A percentile compares a stretch with the other conserved stretches of the same genome.
These are phyloP conservation scores for Pichia kudriavzevii DNA, from an alignment of 1,139 yeast genomes.

Conservation along the genomic window DNA sequence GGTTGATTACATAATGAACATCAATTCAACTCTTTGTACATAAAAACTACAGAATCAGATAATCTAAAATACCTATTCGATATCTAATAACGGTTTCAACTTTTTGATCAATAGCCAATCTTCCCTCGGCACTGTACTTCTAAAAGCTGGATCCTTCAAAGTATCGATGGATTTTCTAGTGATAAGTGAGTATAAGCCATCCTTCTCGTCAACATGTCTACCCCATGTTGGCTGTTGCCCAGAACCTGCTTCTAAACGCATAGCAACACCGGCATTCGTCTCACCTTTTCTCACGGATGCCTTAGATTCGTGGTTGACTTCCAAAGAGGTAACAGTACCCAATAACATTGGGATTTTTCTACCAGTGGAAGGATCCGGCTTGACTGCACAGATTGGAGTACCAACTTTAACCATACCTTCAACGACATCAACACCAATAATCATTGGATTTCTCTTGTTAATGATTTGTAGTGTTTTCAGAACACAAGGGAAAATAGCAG, in stretches of 20 bases:
- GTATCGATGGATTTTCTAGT: conserved; percentile 89
- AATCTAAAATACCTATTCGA: conserved; percentile 24
- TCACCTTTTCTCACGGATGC: conserved; percentile 86
- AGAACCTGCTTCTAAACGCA: conserved; percentile 90
- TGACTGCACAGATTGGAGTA: conserved; percentile 93
- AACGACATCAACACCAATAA: conserved; percentile 93
- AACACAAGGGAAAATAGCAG: conserved; percentile 93
- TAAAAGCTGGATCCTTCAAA: conserved; percentile 96
- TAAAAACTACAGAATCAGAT: neutral
- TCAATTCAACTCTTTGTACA: too few species aligned
- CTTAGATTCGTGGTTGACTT: conserved; percentile 85
- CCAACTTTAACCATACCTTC: conserved; percentile 90
- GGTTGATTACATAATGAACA: neutral
- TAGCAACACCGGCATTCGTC: conserved; percentile 96
- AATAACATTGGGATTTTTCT: conserved; percentile 64
- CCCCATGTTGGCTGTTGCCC: conserved; percentile 98
- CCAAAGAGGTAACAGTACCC: conserved; percentile 83
- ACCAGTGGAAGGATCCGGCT: conserved; percentile 78
- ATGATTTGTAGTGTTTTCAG: conserved; percentile 91
- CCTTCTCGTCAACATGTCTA: conserved; percentile 94
- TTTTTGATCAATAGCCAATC: conserved; percentile 91
- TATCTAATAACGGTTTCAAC: conserved; percentile 80
- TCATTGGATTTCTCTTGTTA: conserved; percentile 98
- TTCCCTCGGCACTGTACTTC: conserved; percentile 86
- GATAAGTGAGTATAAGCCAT: conserved; percentile 78